Evolutionary conservation across 129 eudicot genomes (phyloP).

Genomic region (Tagetes erecta): DNA sequence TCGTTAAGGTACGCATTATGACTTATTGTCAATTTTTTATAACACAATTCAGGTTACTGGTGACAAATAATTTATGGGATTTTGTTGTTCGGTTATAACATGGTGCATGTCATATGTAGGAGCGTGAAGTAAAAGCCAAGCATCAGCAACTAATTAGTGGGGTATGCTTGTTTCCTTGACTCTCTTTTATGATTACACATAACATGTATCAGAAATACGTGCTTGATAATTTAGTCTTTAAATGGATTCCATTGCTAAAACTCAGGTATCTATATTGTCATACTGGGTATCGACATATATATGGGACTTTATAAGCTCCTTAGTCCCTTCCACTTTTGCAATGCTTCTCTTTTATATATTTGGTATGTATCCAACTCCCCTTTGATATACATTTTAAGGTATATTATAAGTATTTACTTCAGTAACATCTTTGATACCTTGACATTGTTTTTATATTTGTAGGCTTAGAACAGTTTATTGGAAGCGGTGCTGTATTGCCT

Average conservation of each 20-base stretch:
- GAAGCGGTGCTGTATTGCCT: slow-evolving; percentile 60
- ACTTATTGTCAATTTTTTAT: slow-evolving; percentile 15
- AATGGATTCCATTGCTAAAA: slow-evolving; percentile 52
- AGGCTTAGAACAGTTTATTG: slow-evolving; percentile 93
- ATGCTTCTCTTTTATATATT: slow-evolving; percentile 76
- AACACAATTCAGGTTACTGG: neutral
- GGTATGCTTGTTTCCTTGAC: slow-evolving; percentile 47
- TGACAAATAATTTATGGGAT: neutral
- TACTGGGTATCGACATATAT: slow-evolving; percentile 87
- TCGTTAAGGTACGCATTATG: slow-evolving; percentile 69
- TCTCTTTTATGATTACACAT: slow-evolving; percentile 10
- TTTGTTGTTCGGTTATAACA: slow-evolving; percentile 7
- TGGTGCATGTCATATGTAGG: slow-evolving; percentile 50
- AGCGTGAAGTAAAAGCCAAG: slow-evolving; percentile 97
- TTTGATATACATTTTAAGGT: slow-evolving; percentile 15
- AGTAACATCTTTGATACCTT: slow-evolving; percentile 26
- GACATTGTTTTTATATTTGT: slow-evolving; percentile 27
- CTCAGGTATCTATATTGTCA: slow-evolving; percentile 82
- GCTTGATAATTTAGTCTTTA: slow-evolving; percentile 16
- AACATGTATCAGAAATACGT: slow-evolving; percentile 12
- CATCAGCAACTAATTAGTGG: slow-evolving; percentile 98
- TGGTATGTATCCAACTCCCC: slow-evolving; percentile 51
- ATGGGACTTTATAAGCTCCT: slow-evolving; percentile 98
- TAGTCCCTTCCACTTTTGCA: slow-evolving; percentile 86
- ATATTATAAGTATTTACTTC: slow-evolving; percentile 17